phyloP scores from a whole-genome alignment of 148 eudicot species.

The Polygonum aviculare region DNA sequence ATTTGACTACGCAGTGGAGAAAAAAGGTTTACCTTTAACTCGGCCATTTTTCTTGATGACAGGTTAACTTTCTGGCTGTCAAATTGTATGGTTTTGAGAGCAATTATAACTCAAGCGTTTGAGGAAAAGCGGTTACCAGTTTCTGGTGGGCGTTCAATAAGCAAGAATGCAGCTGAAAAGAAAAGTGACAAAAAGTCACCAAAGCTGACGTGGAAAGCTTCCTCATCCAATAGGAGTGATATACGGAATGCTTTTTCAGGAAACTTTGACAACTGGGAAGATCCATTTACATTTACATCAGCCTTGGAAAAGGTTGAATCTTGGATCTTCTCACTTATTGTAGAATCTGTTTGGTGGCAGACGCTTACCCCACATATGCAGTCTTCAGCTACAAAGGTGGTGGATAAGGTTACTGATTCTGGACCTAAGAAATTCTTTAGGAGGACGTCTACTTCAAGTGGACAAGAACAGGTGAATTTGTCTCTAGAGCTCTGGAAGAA shows the following conservation, averaged over 20 bases:
- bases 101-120: slow-evolving; percentile 43
- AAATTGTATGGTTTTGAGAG: slow-evolving; percentile 61
- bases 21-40: background rate
- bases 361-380: slow-evolving; percentile 92
- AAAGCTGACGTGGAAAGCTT: slow-evolving; percentile 42
- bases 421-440: slow-evolving; percentile 25
- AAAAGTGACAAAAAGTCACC: slow-evolving; percentile 31
- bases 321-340: slow-evolving; percentile 84
- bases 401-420: slow-evolving; percentile 33
- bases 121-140: slow-evolving; percentile 32
- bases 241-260: slow-evolving; percentile 17
- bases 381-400: slow-evolving; percentile 63
- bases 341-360: slow-evolving; percentile 99
- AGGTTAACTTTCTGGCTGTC: slow-evolving; percentile 91
- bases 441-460: slow-evolving; percentile 44
- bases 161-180: slow-evolving; percentile 19
- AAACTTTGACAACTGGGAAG: slow-evolving; percentile 41
- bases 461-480: slow-evolving; percentile 51
- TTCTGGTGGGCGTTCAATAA: slow-evolving; percentile 30
- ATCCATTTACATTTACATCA: slow-evolving; percentile 44
- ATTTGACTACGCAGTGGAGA: background rate
- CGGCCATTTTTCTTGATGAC: slow-evolving; percentile 12
- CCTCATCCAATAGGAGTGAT: slow-evolving; percentile 28
- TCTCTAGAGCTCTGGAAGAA: slow-evolving; percentile 88
- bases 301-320: slow-evolving; percentile 64